A percentile compares a stretch with the other conserved stretches of the same genome.
phyloP scores from a whole-genome alignment of 148 eudicot species.

The Cornus kousa region DNA sequence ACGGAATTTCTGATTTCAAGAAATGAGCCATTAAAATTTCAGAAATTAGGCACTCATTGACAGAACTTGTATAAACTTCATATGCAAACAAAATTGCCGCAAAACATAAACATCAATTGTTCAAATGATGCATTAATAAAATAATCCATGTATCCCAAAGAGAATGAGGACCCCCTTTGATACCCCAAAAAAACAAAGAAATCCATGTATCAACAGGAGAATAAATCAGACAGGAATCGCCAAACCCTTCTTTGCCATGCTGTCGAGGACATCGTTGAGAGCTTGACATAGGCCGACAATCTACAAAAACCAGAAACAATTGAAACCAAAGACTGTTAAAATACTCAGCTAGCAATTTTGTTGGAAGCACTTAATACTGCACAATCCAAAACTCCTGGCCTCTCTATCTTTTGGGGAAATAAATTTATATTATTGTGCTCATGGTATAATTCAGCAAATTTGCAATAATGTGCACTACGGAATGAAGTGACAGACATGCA shows the following conservation, averaged over 20 bases:
- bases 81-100: no score
- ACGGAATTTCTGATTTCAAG: no score
- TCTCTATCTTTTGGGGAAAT: background rate
- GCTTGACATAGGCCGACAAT: constrained; percentile 94
- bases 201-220: background rate
- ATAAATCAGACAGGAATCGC: constrained; percentile 64
- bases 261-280: constrained; percentile 80
- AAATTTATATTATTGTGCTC: background rate
- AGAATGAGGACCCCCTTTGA: no score
- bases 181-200: background rate
- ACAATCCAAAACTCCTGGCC: background rate
- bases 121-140: no score
- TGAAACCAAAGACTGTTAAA: background rate
- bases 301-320: constrained; percentile 35
- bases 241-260: constrained; percentile 90
- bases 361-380: background rate
- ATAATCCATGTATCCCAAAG: no score
- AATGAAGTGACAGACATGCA: background rate
- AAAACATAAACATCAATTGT: no score
- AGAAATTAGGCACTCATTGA: no score
- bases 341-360: background rate
- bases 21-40: no score
- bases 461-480: background rate
- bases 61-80: no score
- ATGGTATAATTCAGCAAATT: background rate